A percentile compares a stretch with the other conserved stretches of the same genome.
These are phyloP conservation scores for Lentinula sp. DNA, from an alignment of 768 basidiomycete species.

Conservation along the genomic window DNA sequence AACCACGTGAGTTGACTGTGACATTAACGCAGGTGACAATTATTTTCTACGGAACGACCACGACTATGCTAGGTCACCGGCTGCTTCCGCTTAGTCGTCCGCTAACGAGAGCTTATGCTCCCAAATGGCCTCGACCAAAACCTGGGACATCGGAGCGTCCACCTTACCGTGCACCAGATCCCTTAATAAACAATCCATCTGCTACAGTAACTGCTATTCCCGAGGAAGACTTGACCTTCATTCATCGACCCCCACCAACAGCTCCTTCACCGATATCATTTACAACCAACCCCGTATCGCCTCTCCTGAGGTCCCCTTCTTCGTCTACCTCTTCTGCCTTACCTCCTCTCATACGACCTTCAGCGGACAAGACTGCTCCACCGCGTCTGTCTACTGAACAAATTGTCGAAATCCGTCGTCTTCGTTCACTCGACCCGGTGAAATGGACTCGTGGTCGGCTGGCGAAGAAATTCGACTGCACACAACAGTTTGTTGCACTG, in stretches of 20 bases:
- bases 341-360: conserved; percentile 44
- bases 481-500: conserved; percentile 57
- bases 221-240: conserved; percentile 64
- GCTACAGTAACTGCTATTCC: conserved; percentile 44
- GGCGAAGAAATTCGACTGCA: conserved; percentile 75
- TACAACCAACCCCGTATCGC: conserved; percentile 64
- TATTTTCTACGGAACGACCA: neutral
- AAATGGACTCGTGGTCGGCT: conserved; percentile 58
- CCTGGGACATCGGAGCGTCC: conserved; percentile 49
- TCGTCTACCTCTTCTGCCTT: conserved; percentile 23
- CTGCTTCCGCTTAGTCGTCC: conserved; percentile 19
- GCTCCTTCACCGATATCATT: conserved; percentile 69
- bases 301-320: conserved; percentile 46
- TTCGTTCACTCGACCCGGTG: conserved; percentile 52
- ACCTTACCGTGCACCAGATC: conserved; percentile 54
- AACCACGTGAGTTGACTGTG: neutral
- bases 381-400: conserved; percentile 44
- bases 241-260: conserved; percentile 80
- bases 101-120: conserved; percentile 33
- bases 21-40: neutral
- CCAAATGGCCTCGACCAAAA: conserved; percentile 41
- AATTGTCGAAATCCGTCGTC: conserved; percentile 49
- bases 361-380: conserved; percentile 23
- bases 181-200: conserved; percentile 45
- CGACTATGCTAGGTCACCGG: neutral